These are phyloP conservation scores for Bisporella sp. DNA, from an alignment of 2,329 filamentous ascomycete genomes.

Conservation along the genomic window DNA sequence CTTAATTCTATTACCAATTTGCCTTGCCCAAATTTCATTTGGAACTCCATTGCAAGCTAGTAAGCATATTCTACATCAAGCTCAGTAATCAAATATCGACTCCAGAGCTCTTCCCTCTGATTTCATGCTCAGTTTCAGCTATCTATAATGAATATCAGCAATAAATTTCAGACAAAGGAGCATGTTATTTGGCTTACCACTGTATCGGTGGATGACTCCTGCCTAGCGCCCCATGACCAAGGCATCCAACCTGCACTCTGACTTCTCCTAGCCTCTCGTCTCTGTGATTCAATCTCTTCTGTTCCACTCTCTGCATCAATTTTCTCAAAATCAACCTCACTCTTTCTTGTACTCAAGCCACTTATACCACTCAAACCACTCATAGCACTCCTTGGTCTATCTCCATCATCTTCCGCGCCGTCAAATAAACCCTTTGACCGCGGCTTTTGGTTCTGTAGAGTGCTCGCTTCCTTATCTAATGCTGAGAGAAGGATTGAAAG, in stretches of 20 bases:
- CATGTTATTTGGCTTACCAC: neutral
- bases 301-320: constrained; percentile 68
- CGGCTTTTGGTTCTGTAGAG: constrained; percentile 37
- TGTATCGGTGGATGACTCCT: constrained; percentile 2
- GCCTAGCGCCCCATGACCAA: constrained; percentile 37
- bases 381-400: constrained; percentile 21
- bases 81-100: constrained; percentile 9
- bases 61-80: neutral
- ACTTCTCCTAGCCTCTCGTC: constrained; percentile 24
- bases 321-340: constrained; percentile 84
- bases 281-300: constrained; percentile 39
- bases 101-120: constrained; percentile 12
- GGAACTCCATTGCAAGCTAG: neutral
- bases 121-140: constrained; percentile 4
- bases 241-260: constrained; percentile 40
- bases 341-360: constrained; percentile 71
- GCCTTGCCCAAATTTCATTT: neutral
- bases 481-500: constrained; percentile 68
- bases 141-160: constrained; percentile 11
- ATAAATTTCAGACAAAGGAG: neutral
- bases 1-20: neutral
- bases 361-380: constrained; percentile 24
- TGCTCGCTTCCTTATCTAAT: constrained; percentile 70
- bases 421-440: constrained; percentile 15
- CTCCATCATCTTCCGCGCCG: constrained; percentile 20